These are phyloP conservation scores for Clitopilus hobsonii DNA, from an alignment of 768 basidiomycete genomes.

Conservation along the genomic window DNA sequence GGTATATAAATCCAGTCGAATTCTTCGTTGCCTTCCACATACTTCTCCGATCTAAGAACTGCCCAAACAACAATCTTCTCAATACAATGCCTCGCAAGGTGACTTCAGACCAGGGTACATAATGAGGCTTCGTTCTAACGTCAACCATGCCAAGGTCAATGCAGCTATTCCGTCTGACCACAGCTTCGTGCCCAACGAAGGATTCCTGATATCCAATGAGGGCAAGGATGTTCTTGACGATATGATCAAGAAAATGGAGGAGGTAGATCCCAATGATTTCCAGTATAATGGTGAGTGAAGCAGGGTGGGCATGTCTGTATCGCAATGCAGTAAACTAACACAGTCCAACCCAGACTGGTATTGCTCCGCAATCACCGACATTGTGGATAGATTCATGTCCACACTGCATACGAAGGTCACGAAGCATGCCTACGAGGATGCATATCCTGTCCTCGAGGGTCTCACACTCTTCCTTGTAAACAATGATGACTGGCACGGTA, in stretches of 20 bases:
- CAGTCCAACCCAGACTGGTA: constrained; percentile 33
- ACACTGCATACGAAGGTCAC: constrained; percentile 23
- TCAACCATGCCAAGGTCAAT: not conserved
- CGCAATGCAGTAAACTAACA: no score
- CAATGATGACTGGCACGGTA: constrained; percentile 26
- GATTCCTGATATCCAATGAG: constrained; percentile 21
- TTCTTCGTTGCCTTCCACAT: not conserved
- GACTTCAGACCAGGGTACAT: not conserved
- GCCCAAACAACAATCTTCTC: not conserved
- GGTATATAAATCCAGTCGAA: not conserved
- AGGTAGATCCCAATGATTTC: constrained; percentile 30
- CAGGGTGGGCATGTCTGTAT: not conserved
- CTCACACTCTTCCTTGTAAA: constrained; percentile 26
- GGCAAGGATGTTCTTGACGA: constrained; percentile 21
- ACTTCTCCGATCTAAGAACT: not conserved
- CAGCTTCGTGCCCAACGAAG: constrained; percentile 23
- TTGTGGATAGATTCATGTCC: constrained; percentile 27
- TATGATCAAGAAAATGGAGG: constrained; percentile 22
- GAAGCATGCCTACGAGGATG: constrained; percentile 28
- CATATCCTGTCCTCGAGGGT: constrained; percentile 26
- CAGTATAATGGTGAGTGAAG: constrained; percentile 24
- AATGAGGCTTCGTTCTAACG: not conserved
- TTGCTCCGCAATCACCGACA: constrained; percentile 25
- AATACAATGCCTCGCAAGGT: not conserved
- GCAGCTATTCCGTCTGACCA: constrained; percentile 24